Base-by-base conservation (phyloP, 805 yeast genomes). In the Candida andamanensis region DNA sequence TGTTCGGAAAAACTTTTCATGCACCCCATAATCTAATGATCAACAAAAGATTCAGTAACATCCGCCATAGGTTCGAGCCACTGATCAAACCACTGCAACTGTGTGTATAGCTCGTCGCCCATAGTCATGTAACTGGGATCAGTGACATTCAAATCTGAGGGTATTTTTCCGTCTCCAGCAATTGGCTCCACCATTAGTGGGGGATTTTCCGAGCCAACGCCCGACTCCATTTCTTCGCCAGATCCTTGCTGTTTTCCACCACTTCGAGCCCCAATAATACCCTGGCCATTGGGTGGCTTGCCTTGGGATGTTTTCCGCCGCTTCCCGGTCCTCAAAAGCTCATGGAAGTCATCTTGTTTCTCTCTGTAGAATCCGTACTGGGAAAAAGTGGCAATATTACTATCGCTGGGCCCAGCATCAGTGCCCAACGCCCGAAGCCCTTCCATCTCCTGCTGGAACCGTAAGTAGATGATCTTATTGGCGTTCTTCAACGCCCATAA, bases 401-500 rank as follows among this genome's bases (percentile, higher is more conserved):
- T 74, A 6, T 61, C 69, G 10, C 66, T 52, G 11, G 76, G 58
- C 1, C 80, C 80, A 40, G 69, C 78, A 43, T 74, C 76, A 3
- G 63, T 60, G 1, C 80, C 80, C 14, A 70, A 54, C 4, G 46
- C 51, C 3, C 44, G 46, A 29, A 78, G 50, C 1, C 47, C 47
- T 8, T 49, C 39, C 7, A 61, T 49, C n/a, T 72, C 60, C 32
- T 67, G 67, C 28, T 60, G 50, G 32, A 73, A 52, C 28, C 74
- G 54, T 30, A 72, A 50, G n/a, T 67, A 52, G 28, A 71, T 52
- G 44, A 76, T 63, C 37, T 69, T 73, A 44, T 74, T 75, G 37
- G 74, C 54, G 61, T 69, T 71, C 39, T 74, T 74, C 25, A 78
- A 44, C 2, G 72, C 76, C 84, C 83, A 78, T n/a, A 74, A 44